A percentile compares a stretch with the other conserved stretches of the same genome.
Conservation (phyloP, 2,329 filamentous ascomycete genomes). For the Epichloe aotearoae region DNA sequence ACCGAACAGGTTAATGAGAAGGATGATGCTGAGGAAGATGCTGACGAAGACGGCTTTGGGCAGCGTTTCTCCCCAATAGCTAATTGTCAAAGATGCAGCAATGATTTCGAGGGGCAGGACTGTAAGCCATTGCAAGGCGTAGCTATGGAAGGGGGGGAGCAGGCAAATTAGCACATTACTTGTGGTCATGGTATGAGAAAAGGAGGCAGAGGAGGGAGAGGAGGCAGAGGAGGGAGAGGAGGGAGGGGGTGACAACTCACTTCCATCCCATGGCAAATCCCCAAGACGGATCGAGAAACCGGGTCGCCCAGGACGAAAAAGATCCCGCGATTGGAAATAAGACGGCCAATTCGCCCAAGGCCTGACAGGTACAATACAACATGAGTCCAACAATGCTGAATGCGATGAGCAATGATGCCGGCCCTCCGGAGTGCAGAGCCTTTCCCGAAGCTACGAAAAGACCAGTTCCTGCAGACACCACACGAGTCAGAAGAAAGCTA, state of each 20-base stretch:
- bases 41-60: constrained; percentile 67
- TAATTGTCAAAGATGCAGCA: constrained; percentile 70
- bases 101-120: constrained; percentile 78
- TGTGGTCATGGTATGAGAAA: not conserved
- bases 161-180: not conserved
- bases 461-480: constrained; percentile 41
- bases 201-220: not conserved
- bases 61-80: constrained; percentile 59
- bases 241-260: constrained; percentile 30
- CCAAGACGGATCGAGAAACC: constrained; percentile 89
- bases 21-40: constrained; percentile 64
- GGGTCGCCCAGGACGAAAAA: constrained; percentile 82
- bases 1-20: constrained; percentile 75
- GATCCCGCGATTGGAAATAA: constrained; percentile 83
- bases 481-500: not conserved
- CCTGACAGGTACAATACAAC: constrained; percentile 86
- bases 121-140: constrained; percentile 78
- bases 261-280: constrained; percentile 95
- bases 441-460: constrained; percentile 75
- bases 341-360: constrained; percentile 82
- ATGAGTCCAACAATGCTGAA: constrained; percentile 70
- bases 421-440: constrained; percentile 59
- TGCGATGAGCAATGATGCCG: constrained; percentile 65
- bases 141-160: constrained; percentile 31
- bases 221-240: not conserved